Conservation (phyloP, 169 alveolate species). For the Theileria sp. region DNA sequence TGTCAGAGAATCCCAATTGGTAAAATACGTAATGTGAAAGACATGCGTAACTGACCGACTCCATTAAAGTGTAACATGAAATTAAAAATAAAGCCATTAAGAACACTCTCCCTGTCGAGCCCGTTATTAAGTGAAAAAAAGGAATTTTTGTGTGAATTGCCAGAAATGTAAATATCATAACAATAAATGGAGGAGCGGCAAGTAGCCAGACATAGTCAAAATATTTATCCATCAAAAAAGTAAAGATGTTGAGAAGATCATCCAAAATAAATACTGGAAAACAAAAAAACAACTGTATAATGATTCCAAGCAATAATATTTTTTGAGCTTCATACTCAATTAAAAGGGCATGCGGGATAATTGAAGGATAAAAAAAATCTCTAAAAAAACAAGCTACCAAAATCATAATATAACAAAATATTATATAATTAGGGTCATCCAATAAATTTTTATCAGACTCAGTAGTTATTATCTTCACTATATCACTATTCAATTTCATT, state of each 20-base stretch:
- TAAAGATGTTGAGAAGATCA: not conserved
- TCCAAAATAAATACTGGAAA: not conserved
- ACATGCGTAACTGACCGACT: not conserved
- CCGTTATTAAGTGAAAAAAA: not conserved
- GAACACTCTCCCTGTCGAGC: not conserved
- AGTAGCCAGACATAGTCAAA: not conserved
- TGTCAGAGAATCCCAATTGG: not conserved
- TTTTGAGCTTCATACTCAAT: not conserved
- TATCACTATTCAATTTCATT: not conserved
- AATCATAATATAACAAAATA: not conserved
- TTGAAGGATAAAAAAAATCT: not conserved
- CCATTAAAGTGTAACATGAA: not conserved
- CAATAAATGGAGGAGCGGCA: constrained; percentile 6
- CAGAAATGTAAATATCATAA: constrained; percentile 4
- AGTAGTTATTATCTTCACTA: no score
- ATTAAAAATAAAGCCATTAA: not conserved
- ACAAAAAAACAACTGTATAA: not conserved
- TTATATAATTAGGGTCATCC: not conserved
- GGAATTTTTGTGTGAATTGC: not conserved
- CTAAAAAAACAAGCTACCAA: not conserved
- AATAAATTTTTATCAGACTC: no score
- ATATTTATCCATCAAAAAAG: not conserved
- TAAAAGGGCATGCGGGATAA: constrained; percentile 3
- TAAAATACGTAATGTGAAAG: not conserved
- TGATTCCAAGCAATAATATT: not conserved